Conservation (phyloP, 768 basidiomycete genomes). For the Amanita pseudoporphyria region DNA sequence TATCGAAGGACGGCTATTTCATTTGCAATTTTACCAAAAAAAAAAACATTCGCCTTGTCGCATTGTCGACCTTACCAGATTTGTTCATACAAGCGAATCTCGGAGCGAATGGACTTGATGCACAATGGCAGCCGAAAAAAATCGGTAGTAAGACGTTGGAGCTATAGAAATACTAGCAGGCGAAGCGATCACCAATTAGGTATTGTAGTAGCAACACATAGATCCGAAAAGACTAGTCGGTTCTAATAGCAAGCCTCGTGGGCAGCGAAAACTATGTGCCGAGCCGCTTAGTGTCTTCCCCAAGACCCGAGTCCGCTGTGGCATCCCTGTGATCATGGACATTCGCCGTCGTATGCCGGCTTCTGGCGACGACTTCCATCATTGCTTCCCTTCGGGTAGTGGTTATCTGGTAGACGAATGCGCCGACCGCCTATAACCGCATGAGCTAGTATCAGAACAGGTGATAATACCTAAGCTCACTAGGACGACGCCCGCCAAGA, state of each 20-base stretch:
- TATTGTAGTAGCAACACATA: not conserved
- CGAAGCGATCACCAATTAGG: too few relatives aligned
- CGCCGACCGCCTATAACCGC: slow-evolving; percentile 13
- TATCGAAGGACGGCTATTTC: too few relatives aligned
- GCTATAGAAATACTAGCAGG: too few relatives aligned
- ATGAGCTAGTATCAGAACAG: not conserved
- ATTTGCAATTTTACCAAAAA: too few relatives aligned
- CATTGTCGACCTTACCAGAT: too few relatives aligned
- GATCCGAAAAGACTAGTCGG: too few relatives aligned
- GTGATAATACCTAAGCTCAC: slow-evolving; percentile 21
- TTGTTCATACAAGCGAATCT: too few relatives aligned
- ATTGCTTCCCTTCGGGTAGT: slow-evolving; percentile 18
- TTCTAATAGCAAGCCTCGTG: too few relatives aligned
- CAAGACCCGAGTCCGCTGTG: not conserved
- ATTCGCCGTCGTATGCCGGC: slow-evolving; percentile 6
- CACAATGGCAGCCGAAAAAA: too few relatives aligned
- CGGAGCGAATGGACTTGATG: too few relatives aligned
- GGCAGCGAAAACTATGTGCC: not conserved
- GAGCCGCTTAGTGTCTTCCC: slow-evolving; percentile 1
- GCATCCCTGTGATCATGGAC: not conserved
- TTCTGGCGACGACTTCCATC: slow-evolving; percentile 13
- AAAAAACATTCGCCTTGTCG: too few relatives aligned
- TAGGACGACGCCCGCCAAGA: slow-evolving; percentile 36
- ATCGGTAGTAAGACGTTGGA: too few relatives aligned
- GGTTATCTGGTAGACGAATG: slow-evolving; percentile 17